Evolutionary conservation across 352 stramenopile species (phyloP), one percentile per base, ranked within the genome.

Genomic region (Phytophthora tentaculata): DNA sequence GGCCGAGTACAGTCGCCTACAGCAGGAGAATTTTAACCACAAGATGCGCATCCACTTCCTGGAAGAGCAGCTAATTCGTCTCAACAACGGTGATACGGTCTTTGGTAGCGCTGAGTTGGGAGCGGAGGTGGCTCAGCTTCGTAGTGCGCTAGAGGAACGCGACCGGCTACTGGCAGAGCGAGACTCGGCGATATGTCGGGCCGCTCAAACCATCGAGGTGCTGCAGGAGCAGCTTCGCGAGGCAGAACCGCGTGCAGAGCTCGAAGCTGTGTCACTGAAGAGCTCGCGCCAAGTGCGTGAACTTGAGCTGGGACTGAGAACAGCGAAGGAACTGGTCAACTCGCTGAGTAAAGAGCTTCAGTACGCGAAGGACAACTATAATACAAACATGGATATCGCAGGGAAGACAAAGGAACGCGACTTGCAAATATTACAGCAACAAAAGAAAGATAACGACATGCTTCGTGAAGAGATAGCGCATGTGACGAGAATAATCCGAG

Each of bases 11-110:
- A 55, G 26, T 20, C 37, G 44, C n/a, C 56, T 71, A 23, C 49
- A 71, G 50, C 29, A 54, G 17, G 57, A 61, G 43, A 71, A 71
- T 19, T 79, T 79, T 56, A 77, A 79, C 59, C 59, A 69, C 39
- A 69, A 71, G 56, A 64, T 79, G 69, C 69, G 72, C 5, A 77
- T 77, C 44, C 67, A 74, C 39, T 80, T 64, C 23, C 44, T 80
- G 35, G 72, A 72, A 48, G 64, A 71, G 28, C 58, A 71, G 50
- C 20, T 71, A 22, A 55, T 71, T 17, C 23, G 32, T 43, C 35
- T 64, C 24, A 56, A 49, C 29, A 48, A 50, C 16, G 57, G 57
- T 19, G 23, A 28, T 5, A 50, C 24, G 23, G 23, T 37, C 16
- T 43, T 58, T n/a, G 47, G 29, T 22, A 50, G 47, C 17, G 22